Conservation (phyloP, 1,139 yeast genomes). For the Zygosaccharomyces sapae region DNA sequence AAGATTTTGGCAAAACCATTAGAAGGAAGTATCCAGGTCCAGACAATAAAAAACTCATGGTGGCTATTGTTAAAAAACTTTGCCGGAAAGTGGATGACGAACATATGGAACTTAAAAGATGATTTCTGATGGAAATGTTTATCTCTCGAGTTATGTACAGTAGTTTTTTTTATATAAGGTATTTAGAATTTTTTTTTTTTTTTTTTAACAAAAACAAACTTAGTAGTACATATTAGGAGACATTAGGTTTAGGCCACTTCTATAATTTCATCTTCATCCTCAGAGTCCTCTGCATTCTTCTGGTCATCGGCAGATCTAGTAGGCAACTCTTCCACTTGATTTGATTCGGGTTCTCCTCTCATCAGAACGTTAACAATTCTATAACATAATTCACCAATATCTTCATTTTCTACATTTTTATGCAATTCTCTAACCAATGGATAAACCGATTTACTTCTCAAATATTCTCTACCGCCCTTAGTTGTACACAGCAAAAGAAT, state of each 20-base stretch:
- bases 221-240: no score
- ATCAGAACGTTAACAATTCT: constrained; percentile 78
- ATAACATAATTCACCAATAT: constrained; percentile 64
- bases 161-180: constrained; percentile 2
- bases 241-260: constrained; percentile 31
- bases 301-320: constrained; percentile 39
- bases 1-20: constrained; percentile 60
- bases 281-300: not conserved
- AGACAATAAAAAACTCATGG: constrained; percentile 65
- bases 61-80: constrained; percentile 62
- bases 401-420: constrained; percentile 59
- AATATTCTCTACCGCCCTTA: constrained; percentile 60
- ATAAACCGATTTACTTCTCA: constrained; percentile 77
- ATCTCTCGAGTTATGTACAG: constrained; percentile 4
- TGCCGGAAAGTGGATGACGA: constrained; percentile 62
- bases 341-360: constrained; percentile 76
- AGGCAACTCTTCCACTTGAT: constrained; percentile 51
- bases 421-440: constrained; percentile 82
- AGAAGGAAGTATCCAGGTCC: constrained; percentile 58
- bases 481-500: constrained; percentile 75
- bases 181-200: constrained; percentile 1
- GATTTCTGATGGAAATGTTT: constrained; percentile 17
- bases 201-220: no score
- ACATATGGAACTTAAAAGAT: constrained; percentile 53
- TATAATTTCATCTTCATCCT: constrained; percentile 30